Conservation (phyloP, 1,284 basidiomycete species). For the Puccinia triticina region DNA sequence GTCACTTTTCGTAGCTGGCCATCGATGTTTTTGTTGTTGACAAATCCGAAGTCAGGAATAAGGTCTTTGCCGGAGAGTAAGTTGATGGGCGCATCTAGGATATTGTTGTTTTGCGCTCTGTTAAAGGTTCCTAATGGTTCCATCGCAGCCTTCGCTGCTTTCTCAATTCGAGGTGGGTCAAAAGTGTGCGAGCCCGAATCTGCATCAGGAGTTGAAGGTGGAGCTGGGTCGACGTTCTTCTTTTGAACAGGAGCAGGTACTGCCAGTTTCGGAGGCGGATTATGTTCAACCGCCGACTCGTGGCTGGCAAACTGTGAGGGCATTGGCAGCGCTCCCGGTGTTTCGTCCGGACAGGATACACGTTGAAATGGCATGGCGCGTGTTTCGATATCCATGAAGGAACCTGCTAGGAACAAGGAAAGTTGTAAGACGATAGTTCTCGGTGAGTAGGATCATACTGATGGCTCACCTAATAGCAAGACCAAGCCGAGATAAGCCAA, state of each 20-base stretch:
- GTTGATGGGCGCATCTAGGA: background rate
- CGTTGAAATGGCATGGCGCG: background rate
- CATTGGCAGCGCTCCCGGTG: background rate
- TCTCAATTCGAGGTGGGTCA: too few species aligned
- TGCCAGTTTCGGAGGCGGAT: background rate
- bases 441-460: too few species aligned
- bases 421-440: background rate
- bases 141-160: too few species aligned
- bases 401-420: background rate
- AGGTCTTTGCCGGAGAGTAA: background rate
- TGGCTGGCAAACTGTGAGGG: background rate
- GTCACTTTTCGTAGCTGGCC: conserved; percentile 30
- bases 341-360: background rate
- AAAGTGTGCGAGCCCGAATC: too few species aligned
- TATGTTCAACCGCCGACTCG: background rate
- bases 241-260: background rate
- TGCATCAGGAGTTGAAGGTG: background rate
- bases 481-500: background rate
- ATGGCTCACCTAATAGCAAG: conserved; percentile 1
- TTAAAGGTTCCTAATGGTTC: too few species aligned
- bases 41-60: conserved; percentile 23
- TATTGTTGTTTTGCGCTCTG: background rate
- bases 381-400: background rate
- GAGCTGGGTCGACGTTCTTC: background rate
- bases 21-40: conserved; percentile 28